Evolutionary conservation across 164 flowering plant genomes (phyloP), one percentile per base, ranked within the genome.

Genomic region (Vitis cinerea): DNA sequence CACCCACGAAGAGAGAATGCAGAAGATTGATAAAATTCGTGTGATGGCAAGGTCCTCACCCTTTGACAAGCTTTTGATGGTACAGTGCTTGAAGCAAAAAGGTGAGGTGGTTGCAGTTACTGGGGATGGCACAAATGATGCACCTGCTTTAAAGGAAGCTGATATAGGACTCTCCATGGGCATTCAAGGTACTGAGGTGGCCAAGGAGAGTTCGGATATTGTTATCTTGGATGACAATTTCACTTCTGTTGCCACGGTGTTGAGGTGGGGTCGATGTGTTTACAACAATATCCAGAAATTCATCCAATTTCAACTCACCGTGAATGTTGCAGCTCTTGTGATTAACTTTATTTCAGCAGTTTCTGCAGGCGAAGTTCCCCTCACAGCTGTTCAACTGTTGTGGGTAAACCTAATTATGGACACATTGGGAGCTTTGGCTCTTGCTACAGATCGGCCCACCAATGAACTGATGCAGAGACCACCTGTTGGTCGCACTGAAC

Each of bases 361-460:
- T 64, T 90, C 92, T 23, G 86, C 89, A 1, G 92, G 96, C 1
- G 87, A 90, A 2, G 90, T 87, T 11, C 96, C 96, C n/a, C 61
- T 90, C 54, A 87, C 91, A 27, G 83, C 96, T 3, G 96, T 88
- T 2, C 96, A 90, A 31, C 19, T 90, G 61, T 57, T 90, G 48
- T 90, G 96, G 96, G 96, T 90, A 13, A 88, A 88, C 72, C 88
- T 90, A 57, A 90, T 90, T 51, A 90, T 88, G 91, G 96, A 90
- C 72, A 85, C 92, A 15, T 65, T 90, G 6, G 96, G 92, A 0
- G 92, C 96, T 71, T 79, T 90, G 44, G 96, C 96, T 10, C 81
- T 90, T 6, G 93, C 96, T 4, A 90, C 91, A n/a, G 96, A 90
- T 65, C 68, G 83, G 15, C 96, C 96, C 0, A 87, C 85, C 1